Conservation (phyloP, 2,329 filamentous ascomycete species). For the Fusarium sp. region DNA sequence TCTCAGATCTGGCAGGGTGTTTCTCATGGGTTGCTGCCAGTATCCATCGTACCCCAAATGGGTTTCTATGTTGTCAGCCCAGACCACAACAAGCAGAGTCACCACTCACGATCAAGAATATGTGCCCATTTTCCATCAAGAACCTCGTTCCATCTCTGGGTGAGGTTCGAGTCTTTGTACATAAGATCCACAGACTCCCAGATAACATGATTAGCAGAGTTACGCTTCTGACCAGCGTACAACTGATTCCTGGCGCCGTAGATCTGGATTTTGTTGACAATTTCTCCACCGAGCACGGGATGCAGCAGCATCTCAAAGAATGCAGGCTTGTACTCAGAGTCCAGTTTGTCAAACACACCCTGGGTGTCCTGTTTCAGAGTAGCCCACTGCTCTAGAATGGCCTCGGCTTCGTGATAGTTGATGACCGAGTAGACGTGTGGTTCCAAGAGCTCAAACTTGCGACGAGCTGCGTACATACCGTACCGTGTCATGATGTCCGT, state of each 20-base stretch:
- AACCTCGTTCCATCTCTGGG: constrained; percentile 34
- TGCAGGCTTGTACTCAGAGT: constrained; percentile 58
- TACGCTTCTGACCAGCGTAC: constrained; percentile 66
- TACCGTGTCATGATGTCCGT: constrained; percentile 58
- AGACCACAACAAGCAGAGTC: rapidly evolving
- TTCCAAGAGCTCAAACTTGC: constrained; percentile 71
- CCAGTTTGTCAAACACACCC: constrained; percentile 57
- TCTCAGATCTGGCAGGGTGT: constrained; percentile 65
- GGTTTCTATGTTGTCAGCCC: constrained; percentile 52
- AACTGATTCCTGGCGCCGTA: constrained; percentile 62
- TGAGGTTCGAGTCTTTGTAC: constrained; percentile 35
- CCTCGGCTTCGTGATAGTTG: constrained; percentile 70
- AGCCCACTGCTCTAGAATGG: constrained; percentile 64
- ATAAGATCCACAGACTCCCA: constrained; percentile 33
- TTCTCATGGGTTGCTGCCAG: constrained; percentile 80
- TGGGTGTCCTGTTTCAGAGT: constrained; percentile 58
- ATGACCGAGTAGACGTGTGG: constrained; percentile 65
- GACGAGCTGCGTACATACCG: constrained; percentile 64
- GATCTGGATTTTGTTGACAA: constrained; percentile 62
- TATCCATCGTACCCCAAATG: constrained; percentile 64
- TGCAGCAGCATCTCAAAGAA: constrained; percentile 72
- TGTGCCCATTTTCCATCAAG: constrained; percentile 37
- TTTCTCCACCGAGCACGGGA: constrained; percentile 67
- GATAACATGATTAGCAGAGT: constrained; percentile 59
- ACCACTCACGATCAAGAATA: constrained; percentile 27